These are phyloP conservation scores for Dioszegia aurantiaca DNA, from an alignment of 768 basidiomycete species.

Conservation along the genomic window DNA sequence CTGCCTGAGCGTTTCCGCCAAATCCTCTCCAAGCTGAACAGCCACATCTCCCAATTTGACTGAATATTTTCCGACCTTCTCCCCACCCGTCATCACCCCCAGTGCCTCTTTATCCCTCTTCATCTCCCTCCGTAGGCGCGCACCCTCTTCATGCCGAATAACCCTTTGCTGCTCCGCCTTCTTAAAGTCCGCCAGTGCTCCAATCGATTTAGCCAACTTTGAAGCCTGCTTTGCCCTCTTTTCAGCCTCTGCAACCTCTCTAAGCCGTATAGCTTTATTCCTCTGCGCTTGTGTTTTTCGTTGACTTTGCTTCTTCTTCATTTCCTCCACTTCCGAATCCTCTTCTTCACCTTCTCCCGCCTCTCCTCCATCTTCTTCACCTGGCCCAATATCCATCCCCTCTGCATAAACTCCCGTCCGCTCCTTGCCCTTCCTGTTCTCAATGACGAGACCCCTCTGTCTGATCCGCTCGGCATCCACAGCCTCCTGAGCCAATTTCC, in stretches of 20 bases:
- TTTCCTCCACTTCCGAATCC: constrained; percentile 51
- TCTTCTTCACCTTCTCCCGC: constrained; percentile 22
- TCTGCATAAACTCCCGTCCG: constrained; percentile 53
- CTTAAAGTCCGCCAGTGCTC: constrained; percentile 60
- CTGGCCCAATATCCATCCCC: constrained; percentile 62
- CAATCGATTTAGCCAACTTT: constrained; percentile 63
- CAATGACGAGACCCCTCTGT: constrained; percentile 59
- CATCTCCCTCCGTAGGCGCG: constrained; percentile 55
- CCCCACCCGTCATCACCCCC: constrained; percentile 64
- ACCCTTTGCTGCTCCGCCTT: constrained; percentile 45
- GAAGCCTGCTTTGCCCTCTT: constrained; percentile 65
- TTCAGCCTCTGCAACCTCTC: constrained; percentile 62
- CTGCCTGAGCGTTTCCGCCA: constrained; percentile 75
- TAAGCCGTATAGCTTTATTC: constrained; percentile 63
- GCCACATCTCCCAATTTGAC: constrained; percentile 68
- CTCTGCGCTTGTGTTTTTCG: constrained; percentile 67
- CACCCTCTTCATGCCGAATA: constrained; percentile 53
- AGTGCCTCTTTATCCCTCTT: constrained; percentile 58
- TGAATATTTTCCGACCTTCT: constrained; percentile 73
- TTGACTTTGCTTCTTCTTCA: constrained; percentile 48
- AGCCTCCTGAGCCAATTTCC: constrained; percentile 59
- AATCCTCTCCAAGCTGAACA: constrained; percentile 86
- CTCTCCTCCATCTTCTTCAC: constrained; percentile 36
- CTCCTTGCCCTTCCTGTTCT: constrained; percentile 19
- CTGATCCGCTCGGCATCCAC: constrained; percentile 60